These are phyloP conservation scores for Crithidia mellificae DNA, from an alignment of 208 protist genomes.

Conservation along the genomic window DNA sequence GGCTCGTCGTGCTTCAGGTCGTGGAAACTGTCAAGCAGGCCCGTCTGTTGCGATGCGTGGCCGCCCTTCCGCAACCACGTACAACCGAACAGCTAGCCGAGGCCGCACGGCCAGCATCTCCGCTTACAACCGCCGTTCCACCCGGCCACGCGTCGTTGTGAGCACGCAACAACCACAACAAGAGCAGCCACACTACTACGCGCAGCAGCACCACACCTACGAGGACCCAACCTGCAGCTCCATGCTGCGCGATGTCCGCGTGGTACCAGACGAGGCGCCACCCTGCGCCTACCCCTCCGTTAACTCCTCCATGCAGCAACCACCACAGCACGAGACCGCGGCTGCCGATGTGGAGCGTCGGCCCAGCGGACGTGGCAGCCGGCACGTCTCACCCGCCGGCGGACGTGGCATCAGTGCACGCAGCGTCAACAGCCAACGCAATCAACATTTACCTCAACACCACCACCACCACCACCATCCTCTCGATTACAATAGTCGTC, in stretches of 20 bases:
- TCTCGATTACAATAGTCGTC: too few species aligned
- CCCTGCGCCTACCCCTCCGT: constrained; percentile 30
- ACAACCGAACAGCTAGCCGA: not conserved
- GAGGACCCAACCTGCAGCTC: constrained; percentile 85
- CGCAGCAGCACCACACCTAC: constrained; percentile 44
- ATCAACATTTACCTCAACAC: not conserved
- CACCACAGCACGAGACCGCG: not conserved
- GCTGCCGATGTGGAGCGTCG: not conserved
- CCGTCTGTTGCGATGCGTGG: not conserved
- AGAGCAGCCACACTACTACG: not conserved
- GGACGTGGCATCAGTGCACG: not conserved
- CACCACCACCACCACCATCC: not conserved
- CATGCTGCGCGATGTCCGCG: constrained; percentile 77
- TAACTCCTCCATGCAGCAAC: constrained; percentile 24
- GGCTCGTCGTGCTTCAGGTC: constrained; percentile 1
- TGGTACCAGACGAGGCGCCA: constrained; percentile 36
- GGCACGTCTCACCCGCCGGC: not conserved
- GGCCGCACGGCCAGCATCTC: not conserved
- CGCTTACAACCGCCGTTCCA: not conserved
- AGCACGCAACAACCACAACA: not conserved
- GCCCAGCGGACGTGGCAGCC: not conserved
- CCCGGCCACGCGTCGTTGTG: not conserved
- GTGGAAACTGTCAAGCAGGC: not conserved
- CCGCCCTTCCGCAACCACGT: not conserved
- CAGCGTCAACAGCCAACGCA: not conserved